Evolutionary conservation across 2,329 filamentous ascomycete species (phyloP).

Genomic region (Cladosporium sp.): DNA sequence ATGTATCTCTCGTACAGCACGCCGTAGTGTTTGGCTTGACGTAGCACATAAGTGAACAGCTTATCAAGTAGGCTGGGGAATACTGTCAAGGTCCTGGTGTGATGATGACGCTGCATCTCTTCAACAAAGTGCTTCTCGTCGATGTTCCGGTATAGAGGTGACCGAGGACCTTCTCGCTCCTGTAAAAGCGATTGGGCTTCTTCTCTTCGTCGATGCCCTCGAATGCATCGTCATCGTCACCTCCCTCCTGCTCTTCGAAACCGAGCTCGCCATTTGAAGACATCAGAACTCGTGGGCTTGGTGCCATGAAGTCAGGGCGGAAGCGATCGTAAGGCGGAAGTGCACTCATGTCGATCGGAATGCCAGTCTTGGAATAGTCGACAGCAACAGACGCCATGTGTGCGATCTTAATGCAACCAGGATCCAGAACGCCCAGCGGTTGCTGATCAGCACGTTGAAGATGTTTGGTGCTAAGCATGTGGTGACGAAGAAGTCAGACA

Average conservation of each 20-base stretch:
- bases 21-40: conserved; percentile 22
- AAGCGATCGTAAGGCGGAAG: conserved; percentile 39
- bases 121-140: conserved; percentile 66
- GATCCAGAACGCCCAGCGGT: conserved; percentile 28
- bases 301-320: conserved; percentile 53
- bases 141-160: conserved; percentile 64
- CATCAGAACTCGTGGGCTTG: conserved; percentile 42
- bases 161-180: conserved; percentile 65
- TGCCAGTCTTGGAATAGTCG: conserved; percentile 54
- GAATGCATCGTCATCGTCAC: conserved; percentile 42
- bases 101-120: conserved; percentile 35
- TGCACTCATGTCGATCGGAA: conserved; percentile 45
- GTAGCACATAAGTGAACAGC: conserved; percentile 40
- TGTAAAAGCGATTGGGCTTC: conserved; percentile 55
- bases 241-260: conserved; percentile 42
- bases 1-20: conserved; percentile 36
- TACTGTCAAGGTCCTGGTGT: conserved; percentile 15
- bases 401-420: conserved; percentile 36
- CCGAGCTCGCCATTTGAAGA: conserved; percentile 45
- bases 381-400: conserved; percentile 37
- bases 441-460: conserved; percentile 38
- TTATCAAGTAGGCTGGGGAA: conserved; percentile 21
- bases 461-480: conserved; percentile 39
- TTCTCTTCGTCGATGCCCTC: conserved; percentile 27
- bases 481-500: conserved; percentile 75